Evolutionary conservation across 192 early-diverging fungal genomes (phyloP), one percentile per base, ranked within the genome.

Genomic region (Coemansia nantahalensis): DNA sequence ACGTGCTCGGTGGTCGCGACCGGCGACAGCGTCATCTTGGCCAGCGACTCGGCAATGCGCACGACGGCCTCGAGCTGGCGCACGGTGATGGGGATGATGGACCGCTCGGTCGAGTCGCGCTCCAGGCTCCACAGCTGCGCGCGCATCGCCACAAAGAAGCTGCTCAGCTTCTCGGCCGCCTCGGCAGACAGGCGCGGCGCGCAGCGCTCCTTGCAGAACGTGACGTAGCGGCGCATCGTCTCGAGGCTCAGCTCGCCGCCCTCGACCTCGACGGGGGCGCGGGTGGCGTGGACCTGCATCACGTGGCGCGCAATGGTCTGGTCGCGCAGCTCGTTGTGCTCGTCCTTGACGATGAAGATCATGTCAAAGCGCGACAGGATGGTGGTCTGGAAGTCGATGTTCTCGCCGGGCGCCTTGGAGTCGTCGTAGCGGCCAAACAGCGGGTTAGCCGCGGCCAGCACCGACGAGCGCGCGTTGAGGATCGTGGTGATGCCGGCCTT

Each of bases 401-500:
- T 99, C 84, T 99, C 97, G 40, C 92, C 93, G 16, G 97, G 86
- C n/a, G 86, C 86, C 71, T 97, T 96, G 83, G 88, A 87, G 60
- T 99, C 97, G 78, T 98, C 94, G 61, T 99, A 99, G 43, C 94
- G 87, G 41, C 95, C 95, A 82, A 97, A 97, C 28, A 97, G 86
- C 21, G 96, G 96, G 70, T 99, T 99, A 24, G 96, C 96, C 5
- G 96, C 96, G 0, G 96, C 96, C 37, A 99, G 81, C 17, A 99
- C 94, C 15, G 92, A 94, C 19, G 96, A 92, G 54, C 96, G 83
- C 16, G 94, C 94, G 64, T 99, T 99, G 32, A 99, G 77, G 51
- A 99, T 92, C 1, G 96, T 97, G 5, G 96, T 99, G 76, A 99
- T 99, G 48, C 97, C 97, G 23, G 97, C 97, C 76, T 99, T 99